Conservation (phyloP, 108 stramenopile species). For the Conticribra weissflogii region DNA sequence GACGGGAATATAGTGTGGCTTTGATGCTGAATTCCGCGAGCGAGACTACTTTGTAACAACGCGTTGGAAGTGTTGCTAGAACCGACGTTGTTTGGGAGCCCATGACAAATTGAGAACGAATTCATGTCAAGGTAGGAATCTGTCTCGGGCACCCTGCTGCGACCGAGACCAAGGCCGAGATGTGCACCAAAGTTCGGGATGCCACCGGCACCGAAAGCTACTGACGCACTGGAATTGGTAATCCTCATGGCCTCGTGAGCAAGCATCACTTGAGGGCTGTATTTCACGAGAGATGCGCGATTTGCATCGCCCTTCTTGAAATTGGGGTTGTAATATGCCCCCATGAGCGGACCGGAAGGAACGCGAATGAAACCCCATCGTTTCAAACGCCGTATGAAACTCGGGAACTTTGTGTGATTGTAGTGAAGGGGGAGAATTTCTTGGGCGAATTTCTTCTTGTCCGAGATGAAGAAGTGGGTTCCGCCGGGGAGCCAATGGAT, state of each 20-base stretch:
- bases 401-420: conserved; percentile 64
- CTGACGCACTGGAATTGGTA: background rate
- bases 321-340: conserved; percentile 49
- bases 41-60: no score
- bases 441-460: conserved; percentile 62
- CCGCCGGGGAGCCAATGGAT: conserved; percentile 63
- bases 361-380: conserved; percentile 66
- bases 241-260: background rate
- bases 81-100: no score
- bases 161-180: no score
- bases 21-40: no score
- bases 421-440: conserved; percentile 64
- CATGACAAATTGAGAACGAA: no score
- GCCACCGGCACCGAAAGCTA: background rate
- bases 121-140: background rate
- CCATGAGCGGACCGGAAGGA: conserved; percentile 56
- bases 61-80: no score
- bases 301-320: background rate
- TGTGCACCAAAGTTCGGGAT: background rate
- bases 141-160: background rate
- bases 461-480: conserved; percentile 66
- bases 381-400: conserved; percentile 67
- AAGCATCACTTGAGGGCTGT: background rate
- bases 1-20: no score
- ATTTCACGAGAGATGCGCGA: background rate